Base-by-base conservation (phyloP, 139 green algal species). In the Deuterostichococcus epilithicus region DNA sequence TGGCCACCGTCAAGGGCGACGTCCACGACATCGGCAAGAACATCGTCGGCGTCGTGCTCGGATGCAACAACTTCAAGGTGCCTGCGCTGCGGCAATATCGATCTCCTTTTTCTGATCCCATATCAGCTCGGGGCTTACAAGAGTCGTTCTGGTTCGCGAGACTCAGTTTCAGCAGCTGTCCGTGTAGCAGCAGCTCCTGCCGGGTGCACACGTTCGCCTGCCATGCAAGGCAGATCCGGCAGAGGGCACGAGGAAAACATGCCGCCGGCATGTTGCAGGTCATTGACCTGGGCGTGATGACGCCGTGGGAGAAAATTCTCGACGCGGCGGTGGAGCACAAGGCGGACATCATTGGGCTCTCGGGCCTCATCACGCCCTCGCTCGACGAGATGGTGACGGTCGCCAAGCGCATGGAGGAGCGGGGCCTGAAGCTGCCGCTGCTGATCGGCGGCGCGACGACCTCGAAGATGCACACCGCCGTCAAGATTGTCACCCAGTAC, bases 11-110 rank as follows among this genome's bases (percentile, higher is more conserved):
- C 23, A 99, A 98, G 86, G 96, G 96, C 30, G 96, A 99, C 76
- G 96, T 99, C 70, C 96, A 99, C 74, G 96, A 99, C 87, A 99
- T 99, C 37, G 96, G 96, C 78, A 99, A 99, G 87, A 99, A 99
- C 90, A 99, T 99, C 66, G 96, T 99, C 52, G 79, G 88, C 3
- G 96, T 99, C 15, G 96, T 99, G 77, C 84, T 99, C 74, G 96
- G 96, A 37, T 99, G 96, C 93, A 99, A 99, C 90, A 99, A 99
- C 88, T 99, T 97, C 91, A 99, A 98, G 90, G 94, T 97, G 30
- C 36, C 32, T 33, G 32, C 42, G 10, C 42, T 13, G 42, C 42
- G 13, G 18, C 52, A 63, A n/a, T 13, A 8, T 52, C 13, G 42
- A 23, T 8, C 42, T 52, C 10, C 42, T 13, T 52, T 52, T 52